Base-by-base conservation (phyloP, 129 eudicot genomes). In the Ambrosia trifida region DNA sequence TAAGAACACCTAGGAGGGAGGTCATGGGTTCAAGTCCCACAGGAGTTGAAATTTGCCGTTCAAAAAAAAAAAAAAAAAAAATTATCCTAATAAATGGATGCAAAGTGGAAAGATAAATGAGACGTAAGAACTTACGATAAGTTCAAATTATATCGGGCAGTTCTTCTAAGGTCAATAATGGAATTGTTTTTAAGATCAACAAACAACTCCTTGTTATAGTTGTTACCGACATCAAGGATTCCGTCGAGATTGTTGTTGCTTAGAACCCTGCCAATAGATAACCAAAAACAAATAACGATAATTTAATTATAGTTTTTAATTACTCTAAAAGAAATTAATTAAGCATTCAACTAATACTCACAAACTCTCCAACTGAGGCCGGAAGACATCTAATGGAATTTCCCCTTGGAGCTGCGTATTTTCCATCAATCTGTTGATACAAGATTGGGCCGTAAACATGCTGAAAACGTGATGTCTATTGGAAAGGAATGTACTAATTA, bases 291-390 rank as follows among this genome's bases (percentile, higher is more conserved):
- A n/a, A n/a, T n/a, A n/a, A n/a, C n/a, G n/a, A n/a, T n/a, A n/a
- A n/a, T n/a, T n/a, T n/a, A n/a, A n/a, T n/a, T n/a, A n/a, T n/a
- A n/a, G n/a, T n/a, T n/a, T n/a, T n/a, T n/a, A n/a, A n/a, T n/a
- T n/a, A 61, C 5, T 32, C 10, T 31, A 14, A 51, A 49, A 7
- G 13, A 44, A 68, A n/a, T n/a, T n/a, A n/a, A n/a, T n/a, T n/a
- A n/a, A 68, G 30, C 70, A 73, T 30, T 41, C 69, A 60, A 51
- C 2, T 17, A 12, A 63, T 74, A 77, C 96, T 91, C 81, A 88
- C 97, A 91, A 78, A n/a, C 64, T 78, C 87, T 88, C 88, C 79
- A 91, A 79, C 32, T 72, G 81, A 72, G 89, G 89, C 40, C 77
- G 69, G 82, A 91, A 91, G 68, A 91, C 44, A 62, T 64, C 47